Evolutionary conservation across 2,329 filamentous ascomycete species (phyloP).

Genomic region (Plenodomus tracheiphilus): DNA sequence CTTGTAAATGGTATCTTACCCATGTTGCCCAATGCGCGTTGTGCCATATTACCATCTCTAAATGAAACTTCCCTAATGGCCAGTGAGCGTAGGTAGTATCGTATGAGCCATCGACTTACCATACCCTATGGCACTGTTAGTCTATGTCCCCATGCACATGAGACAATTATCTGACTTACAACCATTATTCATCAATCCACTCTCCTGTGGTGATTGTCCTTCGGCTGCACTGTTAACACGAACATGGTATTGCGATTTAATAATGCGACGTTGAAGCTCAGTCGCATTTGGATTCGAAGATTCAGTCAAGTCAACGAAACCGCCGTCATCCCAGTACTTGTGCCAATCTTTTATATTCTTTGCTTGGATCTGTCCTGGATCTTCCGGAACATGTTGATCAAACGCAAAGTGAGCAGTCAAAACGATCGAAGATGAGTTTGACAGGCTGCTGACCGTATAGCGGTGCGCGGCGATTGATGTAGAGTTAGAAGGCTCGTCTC

Average conservation of each 20-base stretch:
- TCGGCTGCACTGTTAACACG: conserved; percentile 56
- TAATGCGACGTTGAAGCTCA: conserved; percentile 55
- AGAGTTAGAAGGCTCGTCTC: conserved; percentile 47
- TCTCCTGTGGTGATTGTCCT: conserved; percentile 52
- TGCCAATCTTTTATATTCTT: conserved; percentile 50
- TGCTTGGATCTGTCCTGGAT: conserved; percentile 25
- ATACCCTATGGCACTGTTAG: not conserved
- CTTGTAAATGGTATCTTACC: conserved; percentile 10
- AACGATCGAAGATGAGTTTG: conserved; percentile 8
- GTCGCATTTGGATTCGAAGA: conserved; percentile 47
- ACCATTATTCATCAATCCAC: conserved; percentile 55
- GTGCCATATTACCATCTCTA: conserved; percentile 49
- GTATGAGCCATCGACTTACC: not conserved
- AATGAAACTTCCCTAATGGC: conserved; percentile 46
- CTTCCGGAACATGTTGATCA: conserved; percentile 24
- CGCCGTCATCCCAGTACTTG: conserved; percentile 53
- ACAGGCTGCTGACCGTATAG: conserved; percentile 14
- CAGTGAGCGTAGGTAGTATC: too few species aligned
- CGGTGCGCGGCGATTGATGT: conserved; percentile 41
- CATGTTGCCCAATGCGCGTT: conserved; percentile 55
- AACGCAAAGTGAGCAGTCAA: conserved; percentile 31
- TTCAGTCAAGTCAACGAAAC: conserved; percentile 55
- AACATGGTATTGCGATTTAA: conserved; percentile 57
- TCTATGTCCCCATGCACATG: not conserved
- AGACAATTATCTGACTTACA: conserved; percentile 45